A percentile compares a stretch with the other conserved stretches of the same genome.
Conservation (phyloP, 192 early-diverging fungal species). For the Physocladia obscura region DNA sequence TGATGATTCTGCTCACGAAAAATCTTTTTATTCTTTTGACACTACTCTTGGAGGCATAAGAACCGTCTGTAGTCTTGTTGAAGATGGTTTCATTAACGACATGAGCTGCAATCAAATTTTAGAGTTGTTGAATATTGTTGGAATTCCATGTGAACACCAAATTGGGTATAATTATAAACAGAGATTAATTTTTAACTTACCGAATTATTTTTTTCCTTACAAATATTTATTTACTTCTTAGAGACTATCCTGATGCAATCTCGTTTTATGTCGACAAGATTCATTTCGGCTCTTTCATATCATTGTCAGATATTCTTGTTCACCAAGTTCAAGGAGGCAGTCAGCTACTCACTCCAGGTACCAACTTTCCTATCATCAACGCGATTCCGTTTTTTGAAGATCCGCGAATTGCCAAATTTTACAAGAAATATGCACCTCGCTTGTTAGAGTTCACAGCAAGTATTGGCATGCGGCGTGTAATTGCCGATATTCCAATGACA, state of each 20-base stretch:
- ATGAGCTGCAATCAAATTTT: constrained; percentile 11
- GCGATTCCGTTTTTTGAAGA: constrained; percentile 35
- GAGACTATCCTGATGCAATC: constrained; percentile 37
- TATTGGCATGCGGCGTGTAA: constrained; percentile 36
- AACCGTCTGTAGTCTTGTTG: constrained; percentile 31
- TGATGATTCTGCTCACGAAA: constrained; percentile 29
- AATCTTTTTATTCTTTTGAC: constrained; percentile 35
- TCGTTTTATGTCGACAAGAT: constrained; percentile 32
- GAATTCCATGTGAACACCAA: neutral
- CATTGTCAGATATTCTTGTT: constrained; percentile 26
- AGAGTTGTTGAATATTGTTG: constrained; percentile 41
- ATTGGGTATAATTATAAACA: no score
- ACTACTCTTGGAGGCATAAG: constrained; percentile 36
- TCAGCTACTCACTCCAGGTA: constrained; percentile 22
- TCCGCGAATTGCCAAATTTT: constrained; percentile 26
- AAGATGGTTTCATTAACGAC: constrained; percentile 20
- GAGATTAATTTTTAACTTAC: no score
- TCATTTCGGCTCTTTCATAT: constrained; percentile 18
- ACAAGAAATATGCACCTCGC: constrained; percentile 35
- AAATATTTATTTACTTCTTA: neutral
- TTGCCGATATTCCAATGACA: constrained; percentile 37
- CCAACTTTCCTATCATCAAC: constrained; percentile 12
- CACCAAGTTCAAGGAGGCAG: constrained; percentile 14
- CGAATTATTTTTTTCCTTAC: no score
- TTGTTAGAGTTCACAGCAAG: constrained; percentile 32